phyloP scores from a whole-genome alignment of 1,284 basidiomycete genomes.

The Pisolithus thermaeus region DNA sequence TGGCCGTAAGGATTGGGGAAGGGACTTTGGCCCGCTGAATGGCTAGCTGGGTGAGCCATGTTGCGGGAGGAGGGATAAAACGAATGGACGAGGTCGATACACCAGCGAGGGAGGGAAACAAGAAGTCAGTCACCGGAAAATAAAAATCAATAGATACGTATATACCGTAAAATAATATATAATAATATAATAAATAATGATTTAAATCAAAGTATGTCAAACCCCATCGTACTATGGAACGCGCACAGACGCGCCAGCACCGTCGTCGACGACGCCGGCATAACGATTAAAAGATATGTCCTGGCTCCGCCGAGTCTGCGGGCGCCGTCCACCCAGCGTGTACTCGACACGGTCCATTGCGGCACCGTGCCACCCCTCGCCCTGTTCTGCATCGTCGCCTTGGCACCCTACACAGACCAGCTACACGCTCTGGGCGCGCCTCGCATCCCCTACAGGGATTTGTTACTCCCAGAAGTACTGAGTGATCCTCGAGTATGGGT shows the following conservation, averaged over 20 bases:
- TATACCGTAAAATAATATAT: too few species aligned
- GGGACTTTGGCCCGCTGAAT: constrained; percentile 7
- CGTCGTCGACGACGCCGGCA: too few species aligned
- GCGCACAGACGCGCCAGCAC: too few species aligned
- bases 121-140: not conserved
- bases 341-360: constrained; percentile 1
- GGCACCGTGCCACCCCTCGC: constrained; percentile 34
- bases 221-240: too few species aligned
- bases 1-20: constrained; percentile 11
- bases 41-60: constrained; percentile 15
- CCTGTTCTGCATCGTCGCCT: constrained; percentile 34
- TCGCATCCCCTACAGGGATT: constrained; percentile 28
- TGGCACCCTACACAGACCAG: constrained; percentile 34
- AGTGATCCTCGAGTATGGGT: constrained; percentile 60
- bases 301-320: too few species aligned
- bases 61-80: constrained; percentile 1
- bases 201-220: too few species aligned
- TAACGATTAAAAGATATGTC: too few species aligned
- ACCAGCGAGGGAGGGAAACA: constrained; percentile 5
- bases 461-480: constrained; percentile 19
- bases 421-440: constrained; percentile 28
- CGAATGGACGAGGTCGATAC: constrained; percentile 13
- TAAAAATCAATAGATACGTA: constrained; percentile 1
- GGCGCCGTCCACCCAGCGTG: not conserved
- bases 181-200: too few species aligned